phyloP scores from a whole-genome alignment of 306 rosid species.

The Fragaria nilgerrensis region DNA sequence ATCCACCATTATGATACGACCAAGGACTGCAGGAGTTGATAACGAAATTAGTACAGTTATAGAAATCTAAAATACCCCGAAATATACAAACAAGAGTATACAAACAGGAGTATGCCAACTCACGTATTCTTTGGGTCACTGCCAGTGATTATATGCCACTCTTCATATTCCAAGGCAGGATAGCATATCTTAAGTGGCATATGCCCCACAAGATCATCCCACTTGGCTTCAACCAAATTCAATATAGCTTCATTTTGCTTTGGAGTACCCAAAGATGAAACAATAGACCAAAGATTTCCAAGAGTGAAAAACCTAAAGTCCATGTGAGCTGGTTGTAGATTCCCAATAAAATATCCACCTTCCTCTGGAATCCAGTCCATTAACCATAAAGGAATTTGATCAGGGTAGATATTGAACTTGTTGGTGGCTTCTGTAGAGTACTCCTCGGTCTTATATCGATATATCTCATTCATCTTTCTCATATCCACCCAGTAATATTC shows the following conservation, averaged over 20 bases:
- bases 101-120: slow-evolving; percentile 26
- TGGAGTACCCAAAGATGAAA: slow-evolving; percentile 90
- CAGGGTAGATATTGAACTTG: slow-evolving; percentile 97
- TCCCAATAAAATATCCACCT: slow-evolving; percentile 90
- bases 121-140: slow-evolving; percentile 96
- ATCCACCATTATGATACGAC: slow-evolving; percentile 99
- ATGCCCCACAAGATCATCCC: slow-evolving; percentile 81
- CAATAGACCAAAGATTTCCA: slow-evolving; percentile 92
- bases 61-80: not conserved
- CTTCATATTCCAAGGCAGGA: slow-evolving; percentile 87
- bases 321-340: slow-evolving; percentile 98
- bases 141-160: slow-evolving; percentile 95
- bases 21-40: slow-evolving; percentile 65
- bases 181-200: slow-evolving; percentile 93
- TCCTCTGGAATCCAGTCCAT: slow-evolving; percentile 95
- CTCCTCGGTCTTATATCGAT: slow-evolving; percentile 94
- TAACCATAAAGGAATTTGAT: slow-evolving; percentile 90
- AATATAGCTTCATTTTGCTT: slow-evolving; percentile 72
- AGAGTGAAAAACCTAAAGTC: slow-evolving; percentile 95
- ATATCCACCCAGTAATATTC: slow-evolving; percentile 95
- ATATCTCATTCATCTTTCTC: slow-evolving; percentile 85
- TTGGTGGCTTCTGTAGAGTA: slow-evolving; percentile 84
- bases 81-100: not conserved
- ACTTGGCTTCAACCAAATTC: slow-evolving; percentile 76
- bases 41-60: slow-evolving; percentile 15